These are phyloP conservation scores for Mycena pura DNA, from an alignment of 768 basidiomycete species.

Conservation along the genomic window DNA sequence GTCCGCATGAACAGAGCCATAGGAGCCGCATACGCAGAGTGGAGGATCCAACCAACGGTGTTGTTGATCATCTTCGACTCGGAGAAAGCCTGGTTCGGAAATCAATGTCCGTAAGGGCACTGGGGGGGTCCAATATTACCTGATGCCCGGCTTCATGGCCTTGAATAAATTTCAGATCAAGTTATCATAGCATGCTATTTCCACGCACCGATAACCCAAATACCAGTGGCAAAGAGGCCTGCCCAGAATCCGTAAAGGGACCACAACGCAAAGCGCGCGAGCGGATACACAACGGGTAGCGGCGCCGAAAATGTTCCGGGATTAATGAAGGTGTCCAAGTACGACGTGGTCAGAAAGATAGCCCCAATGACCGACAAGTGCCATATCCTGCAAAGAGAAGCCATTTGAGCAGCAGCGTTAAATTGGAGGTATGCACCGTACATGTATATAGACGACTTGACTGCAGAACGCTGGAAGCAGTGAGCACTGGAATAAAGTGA, in stretches of 20 bases:
- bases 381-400: constrained; percentile 42
- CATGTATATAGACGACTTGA: constrained; percentile 83
- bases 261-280: constrained; percentile 75
- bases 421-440: constrained; percentile 31
- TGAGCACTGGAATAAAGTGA: constrained; percentile 58
- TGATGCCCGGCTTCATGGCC: constrained; percentile 99
- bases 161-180: background rate
- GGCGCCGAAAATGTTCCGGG: constrained; percentile 58
- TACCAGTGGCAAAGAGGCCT: constrained; percentile 88
- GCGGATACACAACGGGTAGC: constrained; percentile 65
- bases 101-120: background rate
- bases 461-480: constrained; percentile 90
- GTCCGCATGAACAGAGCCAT: constrained; percentile 30
- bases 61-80: constrained; percentile 93
- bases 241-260: constrained; percentile 79
- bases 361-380: constrained; percentile 74
- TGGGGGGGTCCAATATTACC: background rate
- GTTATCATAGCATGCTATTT: too few species aligned
- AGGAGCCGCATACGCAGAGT: constrained; percentile 58
- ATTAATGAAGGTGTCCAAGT: constrained; percentile 67
- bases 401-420: background rate
- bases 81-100: constrained; percentile 67
- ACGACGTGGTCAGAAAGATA: constrained; percentile 71
- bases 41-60: constrained; percentile 89
- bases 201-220: constrained; percentile 54